Base-by-base conservation (phyloP, 805 yeast genomes). In the Lachancea quebecensis region DNA sequence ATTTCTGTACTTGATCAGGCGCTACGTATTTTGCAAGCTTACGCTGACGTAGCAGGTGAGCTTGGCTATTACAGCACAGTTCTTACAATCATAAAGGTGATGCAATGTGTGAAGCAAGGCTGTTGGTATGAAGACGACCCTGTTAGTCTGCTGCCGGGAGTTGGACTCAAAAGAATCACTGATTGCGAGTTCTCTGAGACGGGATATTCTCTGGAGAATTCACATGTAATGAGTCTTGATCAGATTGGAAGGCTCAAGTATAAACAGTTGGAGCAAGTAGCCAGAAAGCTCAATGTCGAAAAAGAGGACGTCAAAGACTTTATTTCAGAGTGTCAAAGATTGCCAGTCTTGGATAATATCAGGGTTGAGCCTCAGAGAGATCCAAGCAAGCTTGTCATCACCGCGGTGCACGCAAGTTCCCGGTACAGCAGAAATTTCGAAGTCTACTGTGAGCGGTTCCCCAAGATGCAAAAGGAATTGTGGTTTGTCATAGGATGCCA, bases 1-100 rank as follows among this genome's bases (percentile, higher is more conserved):
- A 79, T 89, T 11, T 82, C 97, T 0, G 95, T 93, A 9, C 69
- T 93, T 46, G 99, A 95, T 59, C 99, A 93, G 67, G 80, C 95
- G 7, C 70, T 93, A 58, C 95, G 99, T 76, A 83, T 93, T 50
- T 67, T 90, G 44, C 99, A 93, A 60, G 97, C 98, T 0, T 83
- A 77, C 53, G 82, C 91, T 48, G 99, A 93, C 65, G 87, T 86
- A 16, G 81, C 93, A 1, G 79, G 96, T 2, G 97, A 91, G 54
- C 58, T 81, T 53, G 96, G 96, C 0, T 82, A 78, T 54, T 68
- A 81, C 38, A 59, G 72, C 4, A 77, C 87, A 0, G 87, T 81
- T 0, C 50, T 80, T 54, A 72, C 71, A 45, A 73, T 89, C 45
- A 74, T 91, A 31, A 71, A 71, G 51, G 67, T 85, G 39, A 82